Evolutionary conservation across 352 stramenopile genomes (phyloP), one percentile per base, ranked within the genome.

Genomic region (Pythium scleroteichum): DNA sequence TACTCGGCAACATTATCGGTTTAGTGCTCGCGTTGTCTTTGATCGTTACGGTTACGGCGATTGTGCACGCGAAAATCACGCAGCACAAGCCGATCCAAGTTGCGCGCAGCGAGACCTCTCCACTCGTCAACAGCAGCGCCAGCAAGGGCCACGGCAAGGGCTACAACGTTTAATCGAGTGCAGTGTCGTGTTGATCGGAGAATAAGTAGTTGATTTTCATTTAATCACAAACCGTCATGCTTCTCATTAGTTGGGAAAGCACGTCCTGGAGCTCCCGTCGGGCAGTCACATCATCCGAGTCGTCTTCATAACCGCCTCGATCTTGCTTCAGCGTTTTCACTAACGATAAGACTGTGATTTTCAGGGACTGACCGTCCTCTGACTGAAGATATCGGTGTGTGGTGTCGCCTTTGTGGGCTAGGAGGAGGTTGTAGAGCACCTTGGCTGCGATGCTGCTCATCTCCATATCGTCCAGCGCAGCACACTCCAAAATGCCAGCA

Each of bases 371-470:
- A 10, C 58, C 53, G 22, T 67, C 45, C 7, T 45, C 46, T 2
- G 51, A 44, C 2, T 3, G 13, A 4, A 41, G 32, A 50, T 57
- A 59, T 9, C 42, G 16, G 9, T 45, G 13, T 2, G 40, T 33
- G 0, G 41, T 35, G 12, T 19, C 41, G 32, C 46, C 41, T 10
- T 69, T 55, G 32, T 65, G 75, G 5, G 56, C 45, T 4, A 90
- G 39, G 20, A 92, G 57, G n/a, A 97, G 49, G 51, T 97, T 96
- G 69, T 87, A 93, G 2, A 97, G 71, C 20, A 80, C 78, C 64
- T 97, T 94, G 53, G 78, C 85, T 1, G 80, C 75, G n/a, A 96
- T 82, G 4, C 81, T 76, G 38, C 78, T 80, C 78, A 96, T 87
- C 8, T 84, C 74, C 7, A 86, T 42, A 48, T 96, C 85, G 26